Conservation (phyloP, 2,329 filamentous ascomycete species). For the Sphaceloma murrayae region DNA sequence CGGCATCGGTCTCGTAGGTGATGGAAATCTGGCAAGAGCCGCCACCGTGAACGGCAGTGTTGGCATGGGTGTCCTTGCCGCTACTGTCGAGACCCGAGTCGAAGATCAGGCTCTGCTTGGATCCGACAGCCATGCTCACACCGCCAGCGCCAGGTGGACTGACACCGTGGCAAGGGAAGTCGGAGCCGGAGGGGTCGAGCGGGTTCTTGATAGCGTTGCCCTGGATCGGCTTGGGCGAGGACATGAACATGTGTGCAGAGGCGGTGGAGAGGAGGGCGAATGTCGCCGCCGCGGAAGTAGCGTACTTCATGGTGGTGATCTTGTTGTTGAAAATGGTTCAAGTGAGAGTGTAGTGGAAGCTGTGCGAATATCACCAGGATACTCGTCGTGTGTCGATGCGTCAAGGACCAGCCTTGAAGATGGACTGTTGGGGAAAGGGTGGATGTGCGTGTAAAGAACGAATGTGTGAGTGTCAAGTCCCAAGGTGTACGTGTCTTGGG, state of each 20-base stretch:
- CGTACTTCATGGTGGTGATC: conserved; percentile 36
- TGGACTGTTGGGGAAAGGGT: conserved; percentile 2
- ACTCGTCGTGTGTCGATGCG: conserved; percentile 2
- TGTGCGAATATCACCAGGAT: conserved; percentile 15
- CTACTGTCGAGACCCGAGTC: too few relatives aligned
- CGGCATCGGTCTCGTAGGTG: conserved; percentile 65
- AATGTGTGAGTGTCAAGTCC: conserved; percentile 13
- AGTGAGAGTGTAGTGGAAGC: conserved; percentile 12
- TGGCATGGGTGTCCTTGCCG: conserved; percentile 35
- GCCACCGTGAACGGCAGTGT: conserved; percentile 73
- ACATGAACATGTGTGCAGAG: conserved; percentile 69
- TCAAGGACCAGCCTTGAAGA: conserved; percentile 15
- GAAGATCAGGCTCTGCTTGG: conserved; percentile 53
- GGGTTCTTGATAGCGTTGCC: conserved; percentile 51
- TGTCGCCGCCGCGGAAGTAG: conserved; percentile 38
- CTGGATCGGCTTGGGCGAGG: conserved; percentile 54
- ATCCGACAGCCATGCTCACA: conserved; percentile 53
- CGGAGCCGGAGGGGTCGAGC: conserved; percentile 46
- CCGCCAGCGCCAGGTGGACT: conserved; percentile 38
- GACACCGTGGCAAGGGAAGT: conserved; percentile 77
- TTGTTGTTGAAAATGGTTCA: conserved; percentile 17
- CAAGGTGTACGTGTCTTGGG: not conserved
- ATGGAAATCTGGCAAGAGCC: conserved; percentile 86
- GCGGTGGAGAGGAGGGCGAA: conserved; percentile 48
- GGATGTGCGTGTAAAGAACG: conserved; percentile 1